Conservation (phyloP, 1,139 yeast genomes). For the Hansenula sp. region DNA sequence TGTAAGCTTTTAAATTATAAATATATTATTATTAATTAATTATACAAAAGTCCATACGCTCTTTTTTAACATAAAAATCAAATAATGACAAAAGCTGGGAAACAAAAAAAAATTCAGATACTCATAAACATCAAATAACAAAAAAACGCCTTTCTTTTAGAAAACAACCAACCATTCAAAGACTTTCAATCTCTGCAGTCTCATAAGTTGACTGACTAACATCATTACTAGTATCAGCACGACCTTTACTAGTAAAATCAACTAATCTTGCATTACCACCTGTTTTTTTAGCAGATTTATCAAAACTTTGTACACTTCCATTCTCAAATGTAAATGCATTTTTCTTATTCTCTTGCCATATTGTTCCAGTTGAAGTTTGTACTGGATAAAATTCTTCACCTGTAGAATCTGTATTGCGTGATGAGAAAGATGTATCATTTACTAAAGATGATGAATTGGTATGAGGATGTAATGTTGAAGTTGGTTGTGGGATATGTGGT, state of each 20-base stretch:
- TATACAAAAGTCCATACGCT: background rate
- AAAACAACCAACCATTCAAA: constrained; percentile 2
- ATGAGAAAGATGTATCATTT: constrained; percentile 16
- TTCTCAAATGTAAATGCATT: constrained; percentile 9
- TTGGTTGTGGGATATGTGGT: constrained; percentile 8
- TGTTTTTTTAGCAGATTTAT: constrained; percentile 6
- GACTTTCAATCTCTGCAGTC: constrained; percentile 22
- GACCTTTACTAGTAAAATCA: constrained; percentile 18
- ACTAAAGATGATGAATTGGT: constrained; percentile 3
- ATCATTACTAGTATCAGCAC: constrained; percentile 21
- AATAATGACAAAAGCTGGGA: background rate
- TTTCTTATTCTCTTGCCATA: constrained; percentile 17
- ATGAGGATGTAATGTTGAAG: background rate
- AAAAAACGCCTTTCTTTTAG: no score
- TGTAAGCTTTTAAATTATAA: background rate
- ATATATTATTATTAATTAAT: background rate
- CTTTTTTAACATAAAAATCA: no score
- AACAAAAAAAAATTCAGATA: background rate
- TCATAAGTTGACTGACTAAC: constrained; percentile 18
- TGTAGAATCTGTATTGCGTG: constrained; percentile 11
- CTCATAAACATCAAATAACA: background rate
- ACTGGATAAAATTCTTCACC: constrained; percentile 23
- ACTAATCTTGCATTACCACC: constrained; percentile 15
- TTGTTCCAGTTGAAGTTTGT: constrained; percentile 11
- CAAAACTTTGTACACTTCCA: background rate